Evolutionary conservation across 2,329 filamentous ascomycete genomes (phyloP).

Genomic region (Coniochaeta sp.): DNA sequence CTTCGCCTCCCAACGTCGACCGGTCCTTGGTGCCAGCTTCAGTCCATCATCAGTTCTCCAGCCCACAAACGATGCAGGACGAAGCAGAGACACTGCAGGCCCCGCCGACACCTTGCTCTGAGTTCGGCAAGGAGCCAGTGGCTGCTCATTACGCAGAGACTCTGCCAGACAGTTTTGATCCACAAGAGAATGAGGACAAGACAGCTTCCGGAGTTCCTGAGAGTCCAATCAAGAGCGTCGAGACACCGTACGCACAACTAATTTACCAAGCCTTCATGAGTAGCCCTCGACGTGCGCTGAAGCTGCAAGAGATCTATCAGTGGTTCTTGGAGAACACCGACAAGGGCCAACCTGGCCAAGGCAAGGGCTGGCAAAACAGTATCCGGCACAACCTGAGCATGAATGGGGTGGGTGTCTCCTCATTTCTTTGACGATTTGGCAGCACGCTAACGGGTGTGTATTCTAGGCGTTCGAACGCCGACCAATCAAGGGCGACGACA

Average conservation of each 20-base stretch:
- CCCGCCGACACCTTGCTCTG: background rate
- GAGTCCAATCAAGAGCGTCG: conserved; percentile 22
- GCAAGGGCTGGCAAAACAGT: conserved; percentile 87
- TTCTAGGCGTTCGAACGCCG: background rate
- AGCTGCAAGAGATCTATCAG: conserved; percentile 78
- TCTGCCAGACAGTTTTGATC: background rate
- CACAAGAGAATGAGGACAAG: background rate
- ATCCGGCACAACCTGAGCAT: conserved; percentile 94
- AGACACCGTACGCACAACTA: conserved; percentile 72
- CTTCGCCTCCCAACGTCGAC: background rate
- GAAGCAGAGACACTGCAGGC: background rate
- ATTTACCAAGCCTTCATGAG: conserved; percentile 71
- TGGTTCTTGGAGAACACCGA: conserved; percentile 82
- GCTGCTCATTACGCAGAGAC: background rate
- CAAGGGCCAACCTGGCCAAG: conserved; percentile 44
- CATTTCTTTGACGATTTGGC: background rate
- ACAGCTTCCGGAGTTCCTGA: conserved; percentile 12
- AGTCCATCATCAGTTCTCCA: background rate
- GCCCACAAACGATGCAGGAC: background rate
- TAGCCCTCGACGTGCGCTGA: conserved; percentile 59
- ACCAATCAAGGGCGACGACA: background rate
- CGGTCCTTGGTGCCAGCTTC: background rate
- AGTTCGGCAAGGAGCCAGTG: background rate
- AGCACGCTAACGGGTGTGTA: background rate
- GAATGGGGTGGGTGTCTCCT: conserved; percentile 60